Evolutionary conservation across 2,329 filamentous ascomycete species (phyloP).

Genomic region (Hortaea werneckii): DNA sequence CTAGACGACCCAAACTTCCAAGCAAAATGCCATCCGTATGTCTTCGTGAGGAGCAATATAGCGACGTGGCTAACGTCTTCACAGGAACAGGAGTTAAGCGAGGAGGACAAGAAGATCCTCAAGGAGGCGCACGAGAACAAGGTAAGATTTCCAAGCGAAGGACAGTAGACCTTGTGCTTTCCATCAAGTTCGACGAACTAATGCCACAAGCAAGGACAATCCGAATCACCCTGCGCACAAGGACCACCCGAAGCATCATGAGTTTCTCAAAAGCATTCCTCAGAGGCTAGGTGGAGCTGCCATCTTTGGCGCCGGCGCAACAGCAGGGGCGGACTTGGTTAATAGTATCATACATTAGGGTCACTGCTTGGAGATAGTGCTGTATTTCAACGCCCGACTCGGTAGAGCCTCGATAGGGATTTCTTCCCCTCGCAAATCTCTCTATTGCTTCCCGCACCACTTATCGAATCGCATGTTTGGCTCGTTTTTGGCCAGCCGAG

Average conservation of each 20-base stretch:
- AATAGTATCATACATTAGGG: background rate
- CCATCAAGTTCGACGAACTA: too few relatives aligned
- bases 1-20: background rate
- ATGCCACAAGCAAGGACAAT: constrained; percentile 10
- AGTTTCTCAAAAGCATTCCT: constrained; percentile 6
- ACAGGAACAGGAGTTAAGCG: constrained; percentile 1
- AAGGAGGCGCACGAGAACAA: constrained; percentile 17
- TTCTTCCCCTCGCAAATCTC: too few relatives aligned
- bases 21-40: constrained; percentile 3
- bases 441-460: too few relatives aligned
- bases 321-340: constrained; percentile 12
- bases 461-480: too few relatives aligned
- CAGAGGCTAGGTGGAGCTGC: constrained; percentile 20
- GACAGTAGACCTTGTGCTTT: too few relatives aligned
- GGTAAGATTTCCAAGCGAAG: background rate
- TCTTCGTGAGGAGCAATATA: background rate
- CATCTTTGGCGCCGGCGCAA: constrained; percentile 23
- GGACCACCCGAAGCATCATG: constrained; percentile 2
- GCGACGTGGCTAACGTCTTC: background rate
- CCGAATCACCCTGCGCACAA: constrained; percentile 11
- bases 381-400: too few relatives aligned
- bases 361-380: too few relatives aligned
- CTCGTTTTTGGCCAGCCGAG: too few relatives aligned
- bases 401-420: too few relatives aligned
- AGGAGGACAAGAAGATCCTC: constrained; percentile 15